phyloP scores from a whole-genome alignment of 345 rosid genomes.

The Eucalyptus coolabah region DNA sequence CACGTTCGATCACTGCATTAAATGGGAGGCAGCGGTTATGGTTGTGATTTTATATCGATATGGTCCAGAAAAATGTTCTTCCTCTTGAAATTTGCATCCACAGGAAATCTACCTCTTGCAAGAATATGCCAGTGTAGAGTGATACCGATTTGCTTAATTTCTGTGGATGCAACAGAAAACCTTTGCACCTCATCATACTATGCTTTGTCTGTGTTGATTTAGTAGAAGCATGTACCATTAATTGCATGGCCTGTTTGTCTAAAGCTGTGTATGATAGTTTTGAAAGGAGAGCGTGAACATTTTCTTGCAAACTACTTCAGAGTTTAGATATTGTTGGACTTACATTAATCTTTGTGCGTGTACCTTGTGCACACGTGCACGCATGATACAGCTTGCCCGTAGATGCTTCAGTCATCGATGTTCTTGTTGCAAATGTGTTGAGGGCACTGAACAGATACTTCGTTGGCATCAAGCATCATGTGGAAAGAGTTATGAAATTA shows the following conservation, averaged over 20 bases:
- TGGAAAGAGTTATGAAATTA: neutral
- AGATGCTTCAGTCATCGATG: accelerated
- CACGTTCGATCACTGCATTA: no score
- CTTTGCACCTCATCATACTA: neutral
- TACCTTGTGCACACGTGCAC: neutral
- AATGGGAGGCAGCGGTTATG: neutral
- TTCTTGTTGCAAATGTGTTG: neutral
- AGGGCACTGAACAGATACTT: accelerated
- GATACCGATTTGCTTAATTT: no score
- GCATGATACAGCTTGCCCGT: accelerated
- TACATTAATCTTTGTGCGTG: neutral
- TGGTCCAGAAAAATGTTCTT: neutral
- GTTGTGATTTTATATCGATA: no score
- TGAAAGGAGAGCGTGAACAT: neutral
- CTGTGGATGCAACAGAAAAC: accelerated
- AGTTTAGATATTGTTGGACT: neutral
- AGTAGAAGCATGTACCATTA: accelerated
- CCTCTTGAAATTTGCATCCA: neutral
- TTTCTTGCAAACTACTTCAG: neutral
- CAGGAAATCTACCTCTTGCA: neutral
- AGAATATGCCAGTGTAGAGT: no score
- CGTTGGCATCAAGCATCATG: neutral
- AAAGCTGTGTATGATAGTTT: neutral
- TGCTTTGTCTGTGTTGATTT: neutral
- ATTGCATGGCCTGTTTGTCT: neutral